phyloP scores from a whole-genome alignment of 163 green algal genomes.

The Scenedesmus sp. region DNA sequence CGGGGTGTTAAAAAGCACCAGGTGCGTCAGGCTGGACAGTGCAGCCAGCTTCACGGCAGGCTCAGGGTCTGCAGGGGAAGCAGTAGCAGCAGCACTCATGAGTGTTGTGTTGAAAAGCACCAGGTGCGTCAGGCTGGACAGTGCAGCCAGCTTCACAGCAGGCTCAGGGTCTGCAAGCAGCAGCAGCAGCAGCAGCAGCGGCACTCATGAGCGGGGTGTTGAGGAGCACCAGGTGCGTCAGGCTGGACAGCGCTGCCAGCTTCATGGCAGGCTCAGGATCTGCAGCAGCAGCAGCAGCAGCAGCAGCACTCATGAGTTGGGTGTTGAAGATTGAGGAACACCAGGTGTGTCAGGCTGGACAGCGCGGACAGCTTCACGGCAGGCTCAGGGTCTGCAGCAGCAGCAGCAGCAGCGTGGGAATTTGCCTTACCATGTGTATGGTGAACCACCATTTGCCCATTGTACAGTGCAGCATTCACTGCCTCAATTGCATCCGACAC shows the following conservation, averaged over 20 bases:
- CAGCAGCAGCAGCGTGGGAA: not conserved
- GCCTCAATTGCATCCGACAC: conserved; percentile 53
- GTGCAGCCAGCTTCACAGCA: too few relatives aligned
- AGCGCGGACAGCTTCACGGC: not conserved
- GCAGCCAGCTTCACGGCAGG: conserved; percentile 63
- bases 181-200: too few relatives aligned
- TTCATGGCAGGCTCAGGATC: not conserved
- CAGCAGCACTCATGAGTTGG: not conserved
- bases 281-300: not conserved
- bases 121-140: not conserved
- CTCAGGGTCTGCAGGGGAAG: not conserved
- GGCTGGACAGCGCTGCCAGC: too few relatives aligned
- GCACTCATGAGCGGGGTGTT: too few relatives aligned
- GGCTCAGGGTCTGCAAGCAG: too few relatives aligned
- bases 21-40: conserved; percentile 90
- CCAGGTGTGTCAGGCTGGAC: not conserved
- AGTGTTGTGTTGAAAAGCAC: not conserved
- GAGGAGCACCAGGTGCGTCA: too few relatives aligned
- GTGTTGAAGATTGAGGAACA: not conserved
- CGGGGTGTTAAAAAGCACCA: conserved; percentile 77
- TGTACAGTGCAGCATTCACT: too few relatives aligned
- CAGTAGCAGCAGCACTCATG: not conserved
- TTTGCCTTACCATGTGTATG: too few relatives aligned
- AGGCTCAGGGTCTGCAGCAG: not conserved
- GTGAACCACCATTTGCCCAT: too few relatives aligned